A percentile compares a stretch with the other conserved stretches of the same genome.
Conservation (phyloP, 805 yeast species). For the Torulaspora franciscae region DNA sequence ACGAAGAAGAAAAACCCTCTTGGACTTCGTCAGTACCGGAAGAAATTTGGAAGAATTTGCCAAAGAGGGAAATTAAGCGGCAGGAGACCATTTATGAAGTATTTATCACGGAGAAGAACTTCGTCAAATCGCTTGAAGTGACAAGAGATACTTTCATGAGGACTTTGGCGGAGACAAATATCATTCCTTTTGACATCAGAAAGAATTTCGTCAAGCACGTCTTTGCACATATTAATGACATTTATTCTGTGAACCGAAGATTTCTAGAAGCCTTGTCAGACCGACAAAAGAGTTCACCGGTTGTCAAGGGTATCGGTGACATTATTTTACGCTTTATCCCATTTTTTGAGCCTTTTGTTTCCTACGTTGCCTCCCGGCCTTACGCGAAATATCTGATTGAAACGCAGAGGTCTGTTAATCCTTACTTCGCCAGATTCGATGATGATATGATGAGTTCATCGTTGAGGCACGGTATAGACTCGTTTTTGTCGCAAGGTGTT, state of each 20-base stretch:
- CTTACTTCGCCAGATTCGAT: constrained; percentile 87
- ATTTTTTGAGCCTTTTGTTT: constrained; percentile 84
- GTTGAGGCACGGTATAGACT: constrained; percentile 63
- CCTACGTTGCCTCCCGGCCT: constrained; percentile 90
- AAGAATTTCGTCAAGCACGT: constrained; percentile 90
- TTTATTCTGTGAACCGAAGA: constrained; percentile 73
- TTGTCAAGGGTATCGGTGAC: constrained; percentile 83
- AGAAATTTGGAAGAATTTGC: constrained; percentile 68
- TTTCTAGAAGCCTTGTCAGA: constrained; percentile 85
- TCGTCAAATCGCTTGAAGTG: constrained; percentile 90
- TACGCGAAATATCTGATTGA: constrained; percentile 95
- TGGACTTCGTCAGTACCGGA: constrained; percentile 93
- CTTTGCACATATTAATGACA: constrained; percentile 83
- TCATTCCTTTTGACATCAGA: constrained; percentile 82
- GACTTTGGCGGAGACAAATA: constrained; percentile 79
- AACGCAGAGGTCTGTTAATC: constrained; percentile 84
- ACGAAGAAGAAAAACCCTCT: constrained; percentile 73
- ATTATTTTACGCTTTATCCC: constrained; percentile 79
- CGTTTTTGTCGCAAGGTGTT: constrained; percentile 91
- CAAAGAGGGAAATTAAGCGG: constrained; percentile 80
- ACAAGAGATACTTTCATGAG: constrained; percentile 90
- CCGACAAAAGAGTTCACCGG: constrained; percentile 80
- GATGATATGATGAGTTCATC: constrained; percentile 76
- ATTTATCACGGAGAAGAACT: constrained; percentile 88
- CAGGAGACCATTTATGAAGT: constrained; percentile 95